Evolutionary conservation across 2,329 filamentous ascomycete genomes (phyloP), one percentile per base, ranked within the genome.

Genomic region (Simplicillium aogashimaense): DNA sequence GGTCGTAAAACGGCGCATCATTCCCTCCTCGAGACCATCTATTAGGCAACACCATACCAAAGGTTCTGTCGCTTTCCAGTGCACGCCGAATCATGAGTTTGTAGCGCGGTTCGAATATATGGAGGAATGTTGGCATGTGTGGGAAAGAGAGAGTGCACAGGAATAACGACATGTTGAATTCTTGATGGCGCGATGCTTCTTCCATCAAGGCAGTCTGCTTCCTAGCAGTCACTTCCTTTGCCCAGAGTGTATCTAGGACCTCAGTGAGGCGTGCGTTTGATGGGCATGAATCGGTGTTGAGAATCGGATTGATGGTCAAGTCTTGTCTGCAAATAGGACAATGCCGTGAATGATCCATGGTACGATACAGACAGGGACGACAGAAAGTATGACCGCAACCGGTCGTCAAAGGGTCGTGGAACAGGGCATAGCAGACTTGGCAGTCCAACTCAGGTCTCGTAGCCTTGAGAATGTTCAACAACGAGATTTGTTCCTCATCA

Each of bases 71-170:
- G 0, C 79, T 78, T 46, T 88, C 82, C 39, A 94, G 66, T 0
- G 78, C 83, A 29, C 87, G 76, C 36, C 83, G 74, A 30, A 95
- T 82, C 86, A 95, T 92, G n/a, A 92, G 69, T 7, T 86, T 78
- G 56, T 95, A 95, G 7, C 85, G 75, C n/a, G 86, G 85, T 57
- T 95, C 89, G 54, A 94, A 95, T n/a, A 95, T 76, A 51, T 94
- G 85, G 3, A 95, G 66, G 49, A 92, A 92, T 0, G 86, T 89
- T 0, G 83, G 86, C 76, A 90, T 87, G 2, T 72, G 69, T 1
- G 89, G 89, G 50, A 92, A 90, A 0, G 86, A 76, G 8, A 94
- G 61, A 0, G 86, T 87, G 60, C 85, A 92, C 28, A 94, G 74
- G 50, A 95, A 95, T 0, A 95, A 65, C 0, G 86, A 76, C 4